Conservation (phyloP, 192 early-diverging fungal species). For the Coemansia sp. region DNA sequence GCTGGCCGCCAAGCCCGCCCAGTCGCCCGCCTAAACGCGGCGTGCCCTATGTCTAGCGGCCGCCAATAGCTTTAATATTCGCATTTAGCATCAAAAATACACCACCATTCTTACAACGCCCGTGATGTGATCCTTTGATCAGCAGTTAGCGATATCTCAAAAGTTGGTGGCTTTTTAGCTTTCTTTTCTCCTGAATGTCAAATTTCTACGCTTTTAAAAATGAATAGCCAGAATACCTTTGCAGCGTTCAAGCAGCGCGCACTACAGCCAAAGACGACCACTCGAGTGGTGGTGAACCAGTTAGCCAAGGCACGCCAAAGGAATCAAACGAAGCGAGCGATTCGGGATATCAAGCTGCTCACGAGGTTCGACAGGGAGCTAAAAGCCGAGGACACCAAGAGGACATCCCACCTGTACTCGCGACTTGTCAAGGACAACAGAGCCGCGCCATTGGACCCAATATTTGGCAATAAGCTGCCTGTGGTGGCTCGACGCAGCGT, state of each 20-base stretch:
- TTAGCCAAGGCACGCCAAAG: not conserved
- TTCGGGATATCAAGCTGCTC: not conserved
- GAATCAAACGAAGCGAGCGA: not conserved
- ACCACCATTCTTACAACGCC: too few relatives aligned
- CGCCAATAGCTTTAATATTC: too few relatives aligned
- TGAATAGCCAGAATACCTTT: not conserved
- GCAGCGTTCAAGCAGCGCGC: conserved; percentile 1
- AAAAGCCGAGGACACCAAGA: not conserved
- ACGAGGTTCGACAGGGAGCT: not conserved
- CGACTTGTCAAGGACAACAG: not conserved
- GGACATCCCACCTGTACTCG: not conserved
- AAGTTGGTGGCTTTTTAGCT: not conserved
- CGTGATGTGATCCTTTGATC: too few relatives aligned
- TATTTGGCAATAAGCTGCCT: not conserved
- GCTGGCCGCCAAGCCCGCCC: not conserved
- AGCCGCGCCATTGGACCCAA: not conserved
- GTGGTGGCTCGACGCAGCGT: not conserved
- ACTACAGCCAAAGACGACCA: not conserved
- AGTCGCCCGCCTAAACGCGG: not conserved
- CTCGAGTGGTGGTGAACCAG: too few relatives aligned
- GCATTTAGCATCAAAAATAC: too few relatives aligned
- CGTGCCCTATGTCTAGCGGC: too few relatives aligned
- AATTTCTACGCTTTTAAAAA: not conserved
- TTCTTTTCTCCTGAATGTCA: not conserved
- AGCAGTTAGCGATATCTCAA: not conserved